Base-by-base conservation (phyloP, 495 filamentous ascomycete genomes). In the Trichoderma gamsii region DNA sequence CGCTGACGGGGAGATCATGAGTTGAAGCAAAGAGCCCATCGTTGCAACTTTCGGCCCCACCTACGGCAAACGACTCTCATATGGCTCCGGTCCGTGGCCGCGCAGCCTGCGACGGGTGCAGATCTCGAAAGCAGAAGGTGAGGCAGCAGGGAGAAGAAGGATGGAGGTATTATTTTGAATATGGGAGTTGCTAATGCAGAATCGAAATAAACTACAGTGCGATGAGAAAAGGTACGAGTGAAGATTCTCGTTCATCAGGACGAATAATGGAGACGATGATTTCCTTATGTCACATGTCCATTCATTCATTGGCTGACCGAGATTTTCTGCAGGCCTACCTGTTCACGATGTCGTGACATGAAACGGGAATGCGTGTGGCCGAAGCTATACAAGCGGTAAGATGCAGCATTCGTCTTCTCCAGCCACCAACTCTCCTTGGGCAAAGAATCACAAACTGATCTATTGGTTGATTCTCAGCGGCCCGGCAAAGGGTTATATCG, bases 51-150 rank as follows among this genome's bases (percentile, higher is more conserved):
- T 25, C 56, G 56, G 56, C 56, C 56, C 56, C 56, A 61, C 56
- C 12, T 61, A 21, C 56, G 56, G 56, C 35, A 38, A 27, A 61
- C 29, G 9, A 61, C 56, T 21, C 51, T 23, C 49, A 52, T 12
- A 61, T 61, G 56, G 56, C 56, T 61, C 56, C 56, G 56, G 56
- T 61, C 56, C 56, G 56, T 61, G 56, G 56, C 56, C 56, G 56
- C 56, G 56, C 56, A 61, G 56, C 56, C 56, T 61, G 56, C 56
- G 56, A 61, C 16, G 56, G 56, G 21, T 61, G 56, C 13, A 61
- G 56, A 32, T 61, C 56, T 61, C 56, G 56, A 18, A 61, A 61
- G 56, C 56, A 61, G 23, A 61, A 61, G 56, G 56, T 61, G 56
- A 61, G 56, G 27, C 3, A 23, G n/a, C 3, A 11, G 6, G 51